Evolutionary conservation across 2,329 filamentous ascomycete species (phyloP).

Genomic region (Epichloe sibirici): DNA sequence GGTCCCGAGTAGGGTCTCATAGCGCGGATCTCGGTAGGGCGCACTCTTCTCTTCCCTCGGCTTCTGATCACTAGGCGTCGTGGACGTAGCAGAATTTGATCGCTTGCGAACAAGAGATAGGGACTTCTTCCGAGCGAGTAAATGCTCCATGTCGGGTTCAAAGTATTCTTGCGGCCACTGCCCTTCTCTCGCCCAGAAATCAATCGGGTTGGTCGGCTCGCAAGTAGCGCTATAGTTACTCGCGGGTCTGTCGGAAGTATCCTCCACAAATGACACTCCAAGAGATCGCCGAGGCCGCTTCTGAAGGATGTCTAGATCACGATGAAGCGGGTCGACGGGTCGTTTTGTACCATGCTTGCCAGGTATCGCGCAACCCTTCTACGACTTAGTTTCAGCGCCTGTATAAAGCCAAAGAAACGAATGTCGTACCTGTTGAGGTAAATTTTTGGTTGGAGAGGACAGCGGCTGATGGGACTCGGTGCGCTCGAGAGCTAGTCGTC

Average conservation of each 20-base stretch:
- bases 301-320: background rate
- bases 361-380: background rate
- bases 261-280: background rate
- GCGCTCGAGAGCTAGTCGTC: background rate
- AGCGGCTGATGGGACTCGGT: background rate
- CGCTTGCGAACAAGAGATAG: too few relatives aligned
- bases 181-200: conserved; percentile 6
- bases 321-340: background rate
- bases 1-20: too few relatives aligned
- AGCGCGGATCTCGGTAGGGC: too few relatives aligned
- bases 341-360: background rate
- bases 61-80: too few relatives aligned
- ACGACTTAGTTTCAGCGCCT: background rate
- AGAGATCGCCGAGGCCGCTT: conserved; percentile 3
- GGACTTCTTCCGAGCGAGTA: too few relatives aligned
- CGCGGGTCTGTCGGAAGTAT: background rate
- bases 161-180: conserved; percentile 5
- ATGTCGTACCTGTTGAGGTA: background rate
- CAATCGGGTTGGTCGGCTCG: conserved; percentile 1
- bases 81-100: too few relatives aligned
- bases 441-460: background rate
- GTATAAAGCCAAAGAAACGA: background rate
- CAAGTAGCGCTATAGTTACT: background rate
- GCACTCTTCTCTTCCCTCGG: too few relatives aligned
- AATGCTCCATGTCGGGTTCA: too few relatives aligned